A percentile compares a stretch with the other conserved stretches of the same genome.
Evolutionary conservation across 2,329 filamentous ascomycete genomes (phyloP).

Genomic region (Aureobasidium vineae): DNA sequence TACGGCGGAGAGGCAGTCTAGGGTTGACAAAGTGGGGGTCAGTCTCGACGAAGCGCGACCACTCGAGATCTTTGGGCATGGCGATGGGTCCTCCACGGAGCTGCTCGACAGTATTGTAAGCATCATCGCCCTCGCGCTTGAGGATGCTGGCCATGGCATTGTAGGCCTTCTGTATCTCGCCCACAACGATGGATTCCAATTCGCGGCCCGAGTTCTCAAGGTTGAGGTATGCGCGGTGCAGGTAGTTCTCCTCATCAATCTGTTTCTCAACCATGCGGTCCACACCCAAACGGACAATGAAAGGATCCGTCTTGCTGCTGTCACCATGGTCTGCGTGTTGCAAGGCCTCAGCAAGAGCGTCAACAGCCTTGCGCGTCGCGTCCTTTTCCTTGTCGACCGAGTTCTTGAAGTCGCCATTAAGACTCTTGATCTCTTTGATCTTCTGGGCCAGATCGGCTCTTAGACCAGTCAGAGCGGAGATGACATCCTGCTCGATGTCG

Average conservation of each 20-base stretch:
- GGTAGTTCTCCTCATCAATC: constrained; percentile 94
- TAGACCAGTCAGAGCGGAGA: constrained; percentile 79
- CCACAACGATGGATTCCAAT: constrained; percentile 92
- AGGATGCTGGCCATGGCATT: constrained; percentile 89
- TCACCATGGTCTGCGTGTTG: constrained; percentile 73
- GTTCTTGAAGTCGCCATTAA: constrained; percentile 96
- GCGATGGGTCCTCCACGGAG: constrained; percentile 79
- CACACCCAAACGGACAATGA: constrained; percentile 78
- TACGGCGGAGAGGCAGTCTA: constrained; percentile 69
- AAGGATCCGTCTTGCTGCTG: constrained; percentile 87
- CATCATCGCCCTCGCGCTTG: constrained; percentile 83
- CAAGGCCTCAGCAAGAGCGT: constrained; percentile 75
- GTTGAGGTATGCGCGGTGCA: constrained; percentile 89
- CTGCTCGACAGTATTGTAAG: constrained; percentile 73
- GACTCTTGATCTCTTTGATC: constrained; percentile 90
- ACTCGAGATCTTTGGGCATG: constrained; percentile 95
- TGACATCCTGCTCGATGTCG: constrained; percentile 89
- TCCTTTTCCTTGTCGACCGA: constrained; percentile 95
- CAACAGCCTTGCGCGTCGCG: constrained; percentile 72
- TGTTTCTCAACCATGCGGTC: constrained; percentile 90
- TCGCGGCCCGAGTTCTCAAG: constrained; percentile 92
- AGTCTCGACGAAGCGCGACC: constrained; percentile 74
- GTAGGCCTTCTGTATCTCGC: constrained; percentile 97
- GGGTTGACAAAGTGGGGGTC: constrained; percentile 89
- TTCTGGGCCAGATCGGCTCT: constrained; percentile 89